These are phyloP conservation scores for Borealophlyctis nickersoniae DNA, from an alignment of 192 early-diverging fungal species.

Conservation along the genomic window DNA sequence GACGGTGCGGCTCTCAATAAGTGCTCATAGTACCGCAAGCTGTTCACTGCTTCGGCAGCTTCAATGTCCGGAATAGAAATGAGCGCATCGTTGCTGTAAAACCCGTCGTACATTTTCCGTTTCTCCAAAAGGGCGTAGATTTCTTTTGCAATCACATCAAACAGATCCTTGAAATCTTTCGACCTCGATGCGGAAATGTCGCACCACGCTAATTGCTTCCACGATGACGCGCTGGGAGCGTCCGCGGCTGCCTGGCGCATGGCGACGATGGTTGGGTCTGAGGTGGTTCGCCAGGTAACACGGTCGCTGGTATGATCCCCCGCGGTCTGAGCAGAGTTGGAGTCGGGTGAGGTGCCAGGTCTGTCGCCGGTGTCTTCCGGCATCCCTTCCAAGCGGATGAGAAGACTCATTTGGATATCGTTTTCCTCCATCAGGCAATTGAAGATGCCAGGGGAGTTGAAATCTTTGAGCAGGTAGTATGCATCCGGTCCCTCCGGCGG, in stretches of 20 bases:
- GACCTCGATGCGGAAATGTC: background rate
- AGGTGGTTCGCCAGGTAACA: background rate
- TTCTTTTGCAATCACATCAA: constrained; percentile 33
- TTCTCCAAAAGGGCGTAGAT: constrained; percentile 37
- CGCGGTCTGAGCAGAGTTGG: background rate
- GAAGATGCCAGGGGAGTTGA: constrained; percentile 33
- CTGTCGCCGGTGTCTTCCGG: background rate
- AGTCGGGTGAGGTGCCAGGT: background rate
- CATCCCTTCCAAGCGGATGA: constrained; percentile 24
- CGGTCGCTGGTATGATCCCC: no score
- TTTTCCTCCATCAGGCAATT: constrained; percentile 43
- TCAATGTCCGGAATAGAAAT: constrained; percentile 30
- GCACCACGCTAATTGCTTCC: constrained; percentile 34
- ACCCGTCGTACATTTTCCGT: constrained; percentile 28
- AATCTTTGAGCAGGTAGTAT: constrained; percentile 47
- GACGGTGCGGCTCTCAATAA: constrained; percentile 3
- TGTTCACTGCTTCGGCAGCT: background rate
- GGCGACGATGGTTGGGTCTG: background rate
- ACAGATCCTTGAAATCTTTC: constrained; percentile 29
- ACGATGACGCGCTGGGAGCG: constrained; percentile 27
- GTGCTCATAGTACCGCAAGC: constrained; percentile 26
- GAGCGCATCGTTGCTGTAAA: constrained; percentile 28
- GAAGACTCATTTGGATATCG: constrained; percentile 30
- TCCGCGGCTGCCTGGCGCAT: background rate
- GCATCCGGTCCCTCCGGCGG: constrained; percentile 50